Evolutionary conservation across 1,284 basidiomycete species (phyloP), one percentile per base, ranked within the genome.

Genomic region (Tilletia walkeri): DNA sequence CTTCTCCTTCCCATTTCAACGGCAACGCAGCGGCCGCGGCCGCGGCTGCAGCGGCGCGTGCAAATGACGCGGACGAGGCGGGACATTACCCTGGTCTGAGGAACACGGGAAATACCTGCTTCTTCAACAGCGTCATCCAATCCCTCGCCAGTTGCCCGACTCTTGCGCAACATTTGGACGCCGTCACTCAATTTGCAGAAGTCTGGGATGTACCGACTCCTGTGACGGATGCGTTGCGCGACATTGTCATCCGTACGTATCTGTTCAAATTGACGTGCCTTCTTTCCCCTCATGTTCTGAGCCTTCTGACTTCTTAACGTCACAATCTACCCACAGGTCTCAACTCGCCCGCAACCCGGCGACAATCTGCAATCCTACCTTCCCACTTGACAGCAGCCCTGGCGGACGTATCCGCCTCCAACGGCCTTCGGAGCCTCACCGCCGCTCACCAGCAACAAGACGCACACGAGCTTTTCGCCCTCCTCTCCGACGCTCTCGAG

Each of bases 401-500:
- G 0, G 67, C 75, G 14, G 69, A 70, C 16, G 68, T 77, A 41
- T 73, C 71, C 9, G 72, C 73, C 18, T 75, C 74, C 0, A 75
- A 76, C 1, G 79, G 78, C 0, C 71, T 80, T 16, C 72, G 80
- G 7, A 75, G 78, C 10, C 75, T 83, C 16, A 69, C 81, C 2
- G 74, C 73, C 0, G 82, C 82, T 4, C 82, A 82, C 24, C 79
- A 82, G 71, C 82, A 83, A 66, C 82, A 83, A 59, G 82, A 83
- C 54, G 81, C 82, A 1, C 82, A 83, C 65, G 82, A 83, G 69
- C 76, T 83, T 16, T 77, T 80, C 63, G 75, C 80, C 0, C 74
- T 83, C 3, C 76, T 83, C 45, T 72, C 76, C 49, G 72, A 76
- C n/a, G 79, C 80, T 1, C 71, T 83, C 30, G 75, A 79, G 41